Conservation (phyloP, 1,284 basidiomycete genomes). For the Malassezia yamatoensis region DNA sequence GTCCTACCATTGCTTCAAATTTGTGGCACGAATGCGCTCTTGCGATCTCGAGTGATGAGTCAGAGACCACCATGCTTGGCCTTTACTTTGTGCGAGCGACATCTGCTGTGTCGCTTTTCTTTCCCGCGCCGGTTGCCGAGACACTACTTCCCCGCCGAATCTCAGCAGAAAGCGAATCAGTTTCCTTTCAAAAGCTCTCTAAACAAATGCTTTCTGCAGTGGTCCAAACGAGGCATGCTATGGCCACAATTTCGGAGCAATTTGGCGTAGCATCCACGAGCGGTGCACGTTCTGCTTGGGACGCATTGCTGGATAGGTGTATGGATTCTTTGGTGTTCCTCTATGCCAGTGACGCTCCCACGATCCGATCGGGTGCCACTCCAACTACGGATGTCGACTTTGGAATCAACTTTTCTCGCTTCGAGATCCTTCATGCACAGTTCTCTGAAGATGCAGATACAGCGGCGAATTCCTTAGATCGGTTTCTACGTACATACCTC, state of each 20-base stretch:
- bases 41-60: neutral
- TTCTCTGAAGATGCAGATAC: constrained; percentile 1
- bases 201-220: neutral
- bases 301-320: neutral
- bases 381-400: neutral
- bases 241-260: constrained; percentile 3
- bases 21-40: constrained; percentile 9
- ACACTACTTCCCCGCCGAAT: neutral
- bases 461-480: neutral
- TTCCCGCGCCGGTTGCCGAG: constrained; percentile 12
- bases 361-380: neutral
- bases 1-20: neutral
- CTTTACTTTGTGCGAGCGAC: constrained; percentile 10
- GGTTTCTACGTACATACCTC: constrained; percentile 3
- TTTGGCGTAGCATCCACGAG: neutral
- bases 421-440: constrained; percentile 12
- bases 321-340: constrained; percentile 1
- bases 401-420: constrained; percentile 5
- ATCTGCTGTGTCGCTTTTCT: constrained; percentile 5
- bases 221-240: constrained; percentile 2
- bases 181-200: neutral
- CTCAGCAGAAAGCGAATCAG: neutral
- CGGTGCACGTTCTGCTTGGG: neutral
- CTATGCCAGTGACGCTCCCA: neutral
- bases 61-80: neutral